phyloP scores from a whole-genome alignment of 1,139 yeast species.

The Suzukiozyma palmioleophila region DNA sequence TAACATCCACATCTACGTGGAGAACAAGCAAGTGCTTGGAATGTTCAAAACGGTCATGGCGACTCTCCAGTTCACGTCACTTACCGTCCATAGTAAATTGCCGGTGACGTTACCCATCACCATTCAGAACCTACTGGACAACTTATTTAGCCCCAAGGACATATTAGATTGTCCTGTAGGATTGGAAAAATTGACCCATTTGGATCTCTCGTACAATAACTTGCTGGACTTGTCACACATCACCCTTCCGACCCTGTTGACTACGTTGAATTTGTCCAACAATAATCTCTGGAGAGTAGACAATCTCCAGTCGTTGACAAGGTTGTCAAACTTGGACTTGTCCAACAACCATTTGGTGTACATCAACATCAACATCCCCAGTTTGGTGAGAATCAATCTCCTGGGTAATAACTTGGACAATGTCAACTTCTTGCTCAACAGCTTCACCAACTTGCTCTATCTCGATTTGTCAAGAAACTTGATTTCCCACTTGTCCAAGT shows the following conservation, averaged over 20 bases:
- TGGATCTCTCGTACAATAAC: slow-evolving; percentile 22
- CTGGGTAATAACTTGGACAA: slow-evolving; percentile 19
- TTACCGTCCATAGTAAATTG: not conserved
- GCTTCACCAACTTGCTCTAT: slow-evolving; percentile 12
- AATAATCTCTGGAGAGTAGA: slow-evolving; percentile 13
- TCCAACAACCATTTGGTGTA: slow-evolving; percentile 19
- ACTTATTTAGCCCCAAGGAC: slow-evolving; percentile 10
- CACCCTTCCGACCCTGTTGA: slow-evolving; percentile 14
- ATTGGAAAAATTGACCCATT: slow-evolving; percentile 5
- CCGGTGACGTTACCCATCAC: slow-evolving; percentile 1
- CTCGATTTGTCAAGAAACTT: slow-evolving; percentile 23
- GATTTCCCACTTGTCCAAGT: slow-evolving; percentile 12
- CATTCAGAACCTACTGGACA: slow-evolving; percentile 11
- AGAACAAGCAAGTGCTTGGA: not conserved
- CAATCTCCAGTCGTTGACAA: slow-evolving; percentile 1
- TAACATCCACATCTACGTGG: not conserved
- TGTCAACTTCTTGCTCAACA: slow-evolving; percentile 5
- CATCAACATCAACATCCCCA: slow-evolving; percentile 1
- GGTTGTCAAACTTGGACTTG: slow-evolving; percentile 14
- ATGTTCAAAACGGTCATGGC: not conserved
- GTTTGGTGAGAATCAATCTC: slow-evolving; percentile 11
- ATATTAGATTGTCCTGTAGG: not conserved
- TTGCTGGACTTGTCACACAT: slow-evolving; percentile 13
- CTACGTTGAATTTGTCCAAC: slow-evolving; percentile 21
- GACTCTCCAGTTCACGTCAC: not conserved